These are phyloP conservation scores for Heliamphora pulchella DNA, from an alignment of 179 eudicot species.

Conservation along the genomic window DNA sequence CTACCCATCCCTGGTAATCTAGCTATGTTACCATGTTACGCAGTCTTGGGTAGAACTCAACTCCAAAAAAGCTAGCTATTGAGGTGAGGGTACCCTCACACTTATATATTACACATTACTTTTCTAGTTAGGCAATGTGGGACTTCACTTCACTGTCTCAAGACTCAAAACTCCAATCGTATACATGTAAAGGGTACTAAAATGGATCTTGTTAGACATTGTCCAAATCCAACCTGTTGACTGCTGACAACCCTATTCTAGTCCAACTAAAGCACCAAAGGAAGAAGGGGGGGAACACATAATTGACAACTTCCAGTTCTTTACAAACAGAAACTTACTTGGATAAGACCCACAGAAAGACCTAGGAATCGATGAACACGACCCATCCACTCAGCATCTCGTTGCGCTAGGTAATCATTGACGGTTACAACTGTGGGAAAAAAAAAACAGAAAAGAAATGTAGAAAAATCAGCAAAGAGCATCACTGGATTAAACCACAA, in stretches of 20 bases:
- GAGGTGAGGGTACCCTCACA: too few relatives aligned
- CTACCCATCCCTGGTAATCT: too few relatives aligned
- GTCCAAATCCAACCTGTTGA: background rate
- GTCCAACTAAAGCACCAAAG: slow-evolving; percentile 6
- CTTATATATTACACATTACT: too few relatives aligned
- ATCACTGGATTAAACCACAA: background rate
- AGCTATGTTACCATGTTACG: too few relatives aligned
- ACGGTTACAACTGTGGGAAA: slow-evolving; percentile 79
- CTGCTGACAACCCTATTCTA: background rate
- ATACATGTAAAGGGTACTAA: too few relatives aligned
- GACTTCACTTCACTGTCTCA: too few relatives aligned
- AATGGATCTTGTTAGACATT: background rate
- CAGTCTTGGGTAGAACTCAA: too few relatives aligned
- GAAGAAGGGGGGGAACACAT: background rate
- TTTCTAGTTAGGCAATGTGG: too few relatives aligned
- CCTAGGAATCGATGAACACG: slow-evolving; percentile 96
- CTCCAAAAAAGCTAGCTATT: too few relatives aligned
- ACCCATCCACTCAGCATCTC: slow-evolving; percentile 99
- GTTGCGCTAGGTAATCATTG: slow-evolving; percentile 95
- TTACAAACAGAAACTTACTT: slow-evolving; percentile 39
- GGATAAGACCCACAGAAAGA: slow-evolving; percentile 97
- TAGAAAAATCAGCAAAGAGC: slow-evolving; percentile 8
- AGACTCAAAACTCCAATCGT: too few relatives aligned
- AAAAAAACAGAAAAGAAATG: background rate
- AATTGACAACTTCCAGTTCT: background rate